phyloP scores from a whole-genome alignment of 73 alveolate species.

The Tetrahymena borealis region DNA sequence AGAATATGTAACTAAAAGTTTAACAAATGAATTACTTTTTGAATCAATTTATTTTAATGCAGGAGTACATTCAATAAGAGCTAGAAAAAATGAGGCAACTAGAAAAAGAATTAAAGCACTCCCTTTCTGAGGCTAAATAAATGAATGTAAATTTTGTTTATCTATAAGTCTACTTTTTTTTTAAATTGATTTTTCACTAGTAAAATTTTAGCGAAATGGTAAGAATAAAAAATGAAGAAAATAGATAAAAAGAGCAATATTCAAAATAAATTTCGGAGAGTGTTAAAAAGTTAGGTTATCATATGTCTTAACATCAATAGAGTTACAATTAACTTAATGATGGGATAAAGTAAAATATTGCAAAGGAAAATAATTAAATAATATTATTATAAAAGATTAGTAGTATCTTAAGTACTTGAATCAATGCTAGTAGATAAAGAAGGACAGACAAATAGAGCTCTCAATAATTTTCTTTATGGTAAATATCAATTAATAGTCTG shows the following conservation, averaged over 20 bases:
- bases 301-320: not conserved
- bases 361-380: not conserved
- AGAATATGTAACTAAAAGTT: not conserved
- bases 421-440: not conserved
- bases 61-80: not conserved
- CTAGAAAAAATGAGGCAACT: not conserved
- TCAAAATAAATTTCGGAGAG: not conserved
- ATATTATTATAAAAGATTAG: not conserved
- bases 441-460: not conserved
- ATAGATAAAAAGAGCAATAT: not conserved
- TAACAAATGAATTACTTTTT: not conserved
- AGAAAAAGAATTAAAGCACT: not conserved
- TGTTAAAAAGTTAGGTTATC: not conserved
- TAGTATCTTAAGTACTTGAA: not conserved
- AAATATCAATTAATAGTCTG: no score
- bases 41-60: not conserved
- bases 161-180: not conserved
- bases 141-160: not conserved
- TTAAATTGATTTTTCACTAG: not conserved
- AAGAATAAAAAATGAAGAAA: not conserved
- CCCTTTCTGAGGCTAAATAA: not conserved
- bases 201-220: not conserved
- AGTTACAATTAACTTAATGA: not conserved
- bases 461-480: not conserved
- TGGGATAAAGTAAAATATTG: not conserved